A percentile compares a stretch with the other conserved stretches of the same genome.
phyloP scores from a whole-genome alignment of 1,284 basidiomycete genomes.

The Heterobasidion annosum region DNA sequence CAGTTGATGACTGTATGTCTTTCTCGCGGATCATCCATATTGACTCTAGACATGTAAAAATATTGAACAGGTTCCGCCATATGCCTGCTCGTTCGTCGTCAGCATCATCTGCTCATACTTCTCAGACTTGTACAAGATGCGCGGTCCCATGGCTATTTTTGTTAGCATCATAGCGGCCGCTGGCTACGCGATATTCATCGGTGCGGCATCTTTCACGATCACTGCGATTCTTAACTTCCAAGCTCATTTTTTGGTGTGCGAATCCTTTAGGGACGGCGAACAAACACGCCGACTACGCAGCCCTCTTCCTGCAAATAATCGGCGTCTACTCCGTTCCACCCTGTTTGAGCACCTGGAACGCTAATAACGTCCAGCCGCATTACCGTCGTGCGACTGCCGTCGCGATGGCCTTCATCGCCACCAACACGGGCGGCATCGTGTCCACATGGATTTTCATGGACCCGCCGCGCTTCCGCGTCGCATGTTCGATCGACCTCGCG shows the following conservation, averaged over 20 bases:
- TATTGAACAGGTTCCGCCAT: slow-evolving; percentile 10
- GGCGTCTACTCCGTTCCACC: slow-evolving; percentile 37
- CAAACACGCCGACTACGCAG: slow-evolving; percentile 34
- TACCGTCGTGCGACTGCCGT: slow-evolving; percentile 47
- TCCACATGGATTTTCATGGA: slow-evolving; percentile 5
- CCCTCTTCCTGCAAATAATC: slow-evolving; percentile 39
- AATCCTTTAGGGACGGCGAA: slow-evolving; percentile 17
- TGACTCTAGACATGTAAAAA: too few relatives aligned
- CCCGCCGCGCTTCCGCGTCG: slow-evolving; percentile 10
- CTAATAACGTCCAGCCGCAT: slow-evolving; percentile 52
- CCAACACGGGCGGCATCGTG: slow-evolving; percentile 37
- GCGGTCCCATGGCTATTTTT: slow-evolving; percentile 28
- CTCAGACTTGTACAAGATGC: slow-evolving; percentile 33
- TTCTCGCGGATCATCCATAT: background rate
- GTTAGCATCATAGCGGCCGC: slow-evolving; percentile 26
- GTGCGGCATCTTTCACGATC: slow-evolving; percentile 13
- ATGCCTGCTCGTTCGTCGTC: slow-evolving; percentile 14
- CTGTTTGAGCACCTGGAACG: slow-evolving; percentile 37
- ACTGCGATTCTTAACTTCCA: background rate
- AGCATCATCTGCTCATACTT: slow-evolving; percentile 30
- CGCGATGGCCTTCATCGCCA: slow-evolving; percentile 43
- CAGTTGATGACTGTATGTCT: slow-evolving; percentile 21
- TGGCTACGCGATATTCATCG: slow-evolving; percentile 42
- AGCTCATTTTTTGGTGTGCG: background rate
- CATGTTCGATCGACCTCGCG: slow-evolving; percentile 8